Conservation (phyloP, 257 asterid genomes). For the Rhazya stricta region DNA sequence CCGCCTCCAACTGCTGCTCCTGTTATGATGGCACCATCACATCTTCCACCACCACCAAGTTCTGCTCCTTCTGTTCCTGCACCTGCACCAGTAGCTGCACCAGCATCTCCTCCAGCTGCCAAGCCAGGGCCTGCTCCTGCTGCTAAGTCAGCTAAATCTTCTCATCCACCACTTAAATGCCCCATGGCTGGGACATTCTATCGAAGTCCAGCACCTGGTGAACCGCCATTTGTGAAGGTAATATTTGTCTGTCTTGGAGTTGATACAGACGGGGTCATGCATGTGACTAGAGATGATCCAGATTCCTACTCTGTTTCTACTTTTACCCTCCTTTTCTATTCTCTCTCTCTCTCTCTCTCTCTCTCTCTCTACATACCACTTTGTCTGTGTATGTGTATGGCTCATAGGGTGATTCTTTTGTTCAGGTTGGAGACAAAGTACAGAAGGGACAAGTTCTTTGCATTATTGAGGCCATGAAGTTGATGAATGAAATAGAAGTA, state of each 20-base stretch:
- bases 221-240: constrained; percentile 84
- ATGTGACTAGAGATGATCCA: not conserved
- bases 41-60: constrained; percentile 36
- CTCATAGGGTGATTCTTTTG: not conserved
- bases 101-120: constrained; percentile 40
- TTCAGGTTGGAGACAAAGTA: constrained; percentile 79
- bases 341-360: not conserved
- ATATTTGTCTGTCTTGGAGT: not conserved
- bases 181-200: constrained; percentile 97
- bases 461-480: constrained; percentile 90
- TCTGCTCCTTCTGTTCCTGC: constrained; percentile 32
- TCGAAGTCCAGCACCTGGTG: constrained; percentile 79
- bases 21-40: constrained; percentile 44
- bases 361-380: not conserved
- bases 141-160: constrained; percentile 51
- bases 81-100: constrained; percentile 45
- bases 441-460: constrained; percentile 89
- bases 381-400: not conserved
- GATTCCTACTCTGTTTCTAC: not conserved
- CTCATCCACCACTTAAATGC: constrained; percentile 62
- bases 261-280: not conserved
- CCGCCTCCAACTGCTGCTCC: constrained; percentile 59
- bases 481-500: constrained; percentile 97
- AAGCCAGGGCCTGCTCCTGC: constrained; percentile 35
- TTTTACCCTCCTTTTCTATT: no score